Conservation (phyloP, 441 rosid genomes). For the Jatropha podagrica region DNA sequence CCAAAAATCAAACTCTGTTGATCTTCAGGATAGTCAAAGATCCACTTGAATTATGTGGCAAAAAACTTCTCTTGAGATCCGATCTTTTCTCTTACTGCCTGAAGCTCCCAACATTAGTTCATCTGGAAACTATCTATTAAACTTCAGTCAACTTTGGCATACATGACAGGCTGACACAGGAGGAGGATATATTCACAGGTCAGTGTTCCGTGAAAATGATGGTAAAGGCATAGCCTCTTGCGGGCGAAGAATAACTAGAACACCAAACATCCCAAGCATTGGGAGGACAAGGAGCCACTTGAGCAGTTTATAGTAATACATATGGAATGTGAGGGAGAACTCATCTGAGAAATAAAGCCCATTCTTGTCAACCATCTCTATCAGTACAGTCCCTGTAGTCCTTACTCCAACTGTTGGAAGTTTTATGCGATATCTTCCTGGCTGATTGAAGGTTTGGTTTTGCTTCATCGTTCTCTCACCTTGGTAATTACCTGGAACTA, state of each 20-base stretch:
- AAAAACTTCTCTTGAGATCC: neutral
- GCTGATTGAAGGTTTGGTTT: constrained; percentile 58
- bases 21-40: constrained; percentile 10
- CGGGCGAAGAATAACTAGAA: constrained; percentile 87
- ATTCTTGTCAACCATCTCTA: constrained; percentile 96
- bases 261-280: constrained; percentile 93
- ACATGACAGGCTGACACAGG: neutral
- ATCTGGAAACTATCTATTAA: constrained; percentile 4
- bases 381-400: constrained; percentile 87
- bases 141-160: constrained; percentile 16
- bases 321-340: constrained; percentile 95
- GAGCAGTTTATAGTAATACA: constrained; percentile 92
- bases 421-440: constrained; percentile 76
- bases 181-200: constrained; percentile 40
- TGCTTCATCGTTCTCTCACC: constrained; percentile 85
- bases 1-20: constrained; percentile 19
- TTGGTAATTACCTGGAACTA: constrained; percentile 95
- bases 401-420: constrained; percentile 92
- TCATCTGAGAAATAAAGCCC: constrained; percentile 93
- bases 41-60: neutral
- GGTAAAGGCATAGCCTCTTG: constrained; percentile 94
- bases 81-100: neutral
- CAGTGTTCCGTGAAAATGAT: constrained; percentile 87
- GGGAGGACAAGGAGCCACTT: constrained; percentile 98
- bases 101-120: constrained; percentile 11